These are phyloP conservation scores for Boeremia lycopersici DNA, from an alignment of 2,329 filamentous ascomycete genomes.

Conservation along the genomic window DNA sequence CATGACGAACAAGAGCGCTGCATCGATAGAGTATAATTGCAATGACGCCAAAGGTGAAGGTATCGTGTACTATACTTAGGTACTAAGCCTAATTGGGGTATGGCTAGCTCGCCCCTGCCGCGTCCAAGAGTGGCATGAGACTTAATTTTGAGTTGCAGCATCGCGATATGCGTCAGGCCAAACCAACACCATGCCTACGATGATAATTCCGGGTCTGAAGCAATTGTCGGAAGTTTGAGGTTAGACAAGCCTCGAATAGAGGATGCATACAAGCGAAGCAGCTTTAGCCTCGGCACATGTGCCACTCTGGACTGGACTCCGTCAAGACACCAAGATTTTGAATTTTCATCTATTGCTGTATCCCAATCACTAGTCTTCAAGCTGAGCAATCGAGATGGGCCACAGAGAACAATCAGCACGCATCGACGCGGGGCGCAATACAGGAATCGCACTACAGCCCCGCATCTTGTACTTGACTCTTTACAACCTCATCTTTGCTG, in stretches of 20 bases:
- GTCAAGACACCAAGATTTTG: conserved; percentile 8
- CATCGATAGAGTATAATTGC: too few species aligned
- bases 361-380: neutral
- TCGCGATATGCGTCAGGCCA: neutral
- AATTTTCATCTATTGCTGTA: neutral
- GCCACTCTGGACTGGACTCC: conserved; percentile 10
- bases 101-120: too few species aligned
- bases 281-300: conserved; percentile 17
- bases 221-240: neutral
- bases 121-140: too few species aligned
- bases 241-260: neutral
- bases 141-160: too few species aligned
- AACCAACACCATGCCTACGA: neutral
- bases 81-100: too few species aligned
- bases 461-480: conserved; percentile 27
- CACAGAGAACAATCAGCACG: neutral
- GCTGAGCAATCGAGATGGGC: neutral
- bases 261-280: conserved; percentile 6
- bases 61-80: too few species aligned
- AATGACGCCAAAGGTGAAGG: too few species aligned
- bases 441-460: neutral
- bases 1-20: too few species aligned
- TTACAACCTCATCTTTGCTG: conserved; percentile 30
- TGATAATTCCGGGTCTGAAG: neutral
- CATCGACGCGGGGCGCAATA: too few species aligned